Percentiles rank a stretch among this genome's conserved stretches.
These are phyloP conservation scores for Leavenworthia alabamica DNA, from an alignment of 345 rosid genomes.

Conservation along the genomic window DNA sequence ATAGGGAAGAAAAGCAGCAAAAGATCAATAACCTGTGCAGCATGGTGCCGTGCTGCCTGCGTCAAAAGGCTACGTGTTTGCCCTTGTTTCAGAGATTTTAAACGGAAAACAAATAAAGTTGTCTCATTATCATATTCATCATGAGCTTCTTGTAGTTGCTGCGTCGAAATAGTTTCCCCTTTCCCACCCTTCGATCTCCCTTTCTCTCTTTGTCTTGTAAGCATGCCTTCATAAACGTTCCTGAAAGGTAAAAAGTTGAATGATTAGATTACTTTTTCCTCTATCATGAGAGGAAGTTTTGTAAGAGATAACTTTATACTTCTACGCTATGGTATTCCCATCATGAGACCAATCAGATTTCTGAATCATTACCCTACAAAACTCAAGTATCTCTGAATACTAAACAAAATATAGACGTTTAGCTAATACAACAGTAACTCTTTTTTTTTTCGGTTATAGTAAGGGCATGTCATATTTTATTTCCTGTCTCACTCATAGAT, in stretches of 20 bases:
- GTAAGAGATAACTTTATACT: not conserved
- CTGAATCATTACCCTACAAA: slow-evolving; percentile 1
- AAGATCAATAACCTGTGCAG: slow-evolving; percentile 78
- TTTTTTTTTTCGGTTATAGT: not conserved
- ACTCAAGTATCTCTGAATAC: not conserved
- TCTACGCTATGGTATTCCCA: not conserved
- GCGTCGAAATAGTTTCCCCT: slow-evolving; percentile 55
- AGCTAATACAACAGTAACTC: not conserved
- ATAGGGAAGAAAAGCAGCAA: not conserved
- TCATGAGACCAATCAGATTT: not conserved
- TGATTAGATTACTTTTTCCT: not conserved
- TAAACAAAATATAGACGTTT: slow-evolving; percentile 1
- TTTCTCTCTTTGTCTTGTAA: slow-evolving; percentile 57
- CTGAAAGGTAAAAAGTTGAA: slow-evolving; percentile 41
- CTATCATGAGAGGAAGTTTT: not conserved
- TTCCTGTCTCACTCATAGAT: not conserved
- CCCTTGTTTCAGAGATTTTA: slow-evolving; percentile 89
- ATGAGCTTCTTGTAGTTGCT: slow-evolving; percentile 69
- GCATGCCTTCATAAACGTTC: slow-evolving; percentile 55
- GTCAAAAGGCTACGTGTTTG: slow-evolving; percentile 95
- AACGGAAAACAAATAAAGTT: slow-evolving; percentile 77
- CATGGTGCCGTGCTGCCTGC: slow-evolving; percentile 96
- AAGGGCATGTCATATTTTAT: not conserved
- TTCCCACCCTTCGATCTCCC: slow-evolving; percentile 69
- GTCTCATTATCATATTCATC: slow-evolving; percentile 85